These are phyloP conservation scores for Bipolaris cookei DNA, from an alignment of 2,329 filamentous ascomycete genomes.

Conservation along the genomic window DNA sequence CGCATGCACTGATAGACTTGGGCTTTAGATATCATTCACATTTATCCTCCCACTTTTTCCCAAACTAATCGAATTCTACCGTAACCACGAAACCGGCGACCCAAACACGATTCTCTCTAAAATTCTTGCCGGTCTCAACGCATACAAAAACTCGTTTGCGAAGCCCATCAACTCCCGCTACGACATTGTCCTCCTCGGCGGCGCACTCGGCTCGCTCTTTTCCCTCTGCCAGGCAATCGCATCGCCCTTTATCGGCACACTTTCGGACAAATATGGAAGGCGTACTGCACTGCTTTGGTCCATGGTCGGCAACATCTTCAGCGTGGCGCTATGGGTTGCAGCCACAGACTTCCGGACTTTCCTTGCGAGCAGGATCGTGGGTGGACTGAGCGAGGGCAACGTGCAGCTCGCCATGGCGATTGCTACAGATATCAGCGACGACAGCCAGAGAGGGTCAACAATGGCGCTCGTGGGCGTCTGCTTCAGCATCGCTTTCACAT, in stretches of 20 bases:
- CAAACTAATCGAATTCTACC: slow-evolving; percentile 94
- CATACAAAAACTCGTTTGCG: slow-evolving; percentile 92
- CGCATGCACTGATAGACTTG: slow-evolving; percentile 15
- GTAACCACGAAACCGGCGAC: slow-evolving; percentile 73
- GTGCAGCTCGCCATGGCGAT: slow-evolving; percentile 96
- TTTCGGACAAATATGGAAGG: slow-evolving; percentile 89
- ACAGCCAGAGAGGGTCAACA: slow-evolving; percentile 80
- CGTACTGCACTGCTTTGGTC: slow-evolving; percentile 85
- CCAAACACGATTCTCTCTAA: slow-evolving; percentile 73
- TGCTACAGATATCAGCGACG: slow-evolving; percentile 92
- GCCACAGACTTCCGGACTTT: slow-evolving; percentile 96
- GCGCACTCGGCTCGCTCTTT: slow-evolving; percentile 92
- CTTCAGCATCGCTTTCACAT: slow-evolving; percentile 97
- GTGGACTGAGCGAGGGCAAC: slow-evolving; percentile 94
- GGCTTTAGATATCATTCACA: slow-evolving; percentile 88
- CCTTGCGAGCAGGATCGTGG: slow-evolving; percentile 88
- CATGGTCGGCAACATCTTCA: slow-evolving; percentile 92
- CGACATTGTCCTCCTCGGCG: slow-evolving; percentile 94
- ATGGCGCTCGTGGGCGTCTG: slow-evolving; percentile 97
- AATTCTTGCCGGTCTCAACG: slow-evolving; percentile 82
- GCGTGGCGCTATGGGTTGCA: slow-evolving; percentile 90
- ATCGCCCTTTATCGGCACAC: slow-evolving; percentile 84
- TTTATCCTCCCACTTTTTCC: slow-evolving; percentile 98
- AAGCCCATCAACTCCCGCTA: slow-evolving; percentile 94
- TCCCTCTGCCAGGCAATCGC: slow-evolving; percentile 90